Base-by-base conservation (phyloP, 768 basidiomycete species). In the Boletus rubescentipes region DNA sequence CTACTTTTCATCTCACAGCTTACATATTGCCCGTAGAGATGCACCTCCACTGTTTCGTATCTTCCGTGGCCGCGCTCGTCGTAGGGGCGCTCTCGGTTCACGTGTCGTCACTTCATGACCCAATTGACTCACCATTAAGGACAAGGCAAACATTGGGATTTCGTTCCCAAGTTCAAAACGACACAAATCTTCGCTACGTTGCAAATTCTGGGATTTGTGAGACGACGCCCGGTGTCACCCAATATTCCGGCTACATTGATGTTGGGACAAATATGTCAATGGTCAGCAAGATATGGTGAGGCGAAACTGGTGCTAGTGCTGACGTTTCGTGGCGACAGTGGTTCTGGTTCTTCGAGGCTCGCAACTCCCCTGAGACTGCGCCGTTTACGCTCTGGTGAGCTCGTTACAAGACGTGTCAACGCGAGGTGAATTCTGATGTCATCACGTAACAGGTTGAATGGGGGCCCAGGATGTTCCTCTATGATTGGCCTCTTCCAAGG, bases 281-380 rank as follows among this genome's bases (percentile, higher is more conserved):
- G 79, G 83, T 83, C 42, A 53, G 72, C 57, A 16, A 31, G 2
- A 14, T 15, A 2, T 40, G 16, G 4, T 32, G 21, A 18, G n/a
- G 37, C 6, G 26, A n/a, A n/a, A n/a, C n/a, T 31, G 14, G 36
- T 4, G 10, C n/a, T 14, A 11, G 9, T 32, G 15, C 41, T 66
- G 4, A 67, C 37, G 23, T n/a, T 8, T 41, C 10, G n/a, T 9
- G 26, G 36, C 46, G 39, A 14, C 49, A 85, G 85, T 87, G 83
- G 83, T 87, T 87, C 62, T 87, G 85, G 83, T 87, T 86, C 67
- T 88, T 87, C 49, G 86, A 83, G 56, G 77, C 86, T 3, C 76
- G 86, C 14, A 68, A 79, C 30, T 70, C 75, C 3, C 82, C 85
- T 0, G 80, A 84, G 45, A 83, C 76, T 2, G 84, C 85, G 0